Base-by-base conservation (phyloP, 2,329 filamentous ascomycete genomes). In the Ophiognomonia clavigignenti-juglandacearum region DNA sequence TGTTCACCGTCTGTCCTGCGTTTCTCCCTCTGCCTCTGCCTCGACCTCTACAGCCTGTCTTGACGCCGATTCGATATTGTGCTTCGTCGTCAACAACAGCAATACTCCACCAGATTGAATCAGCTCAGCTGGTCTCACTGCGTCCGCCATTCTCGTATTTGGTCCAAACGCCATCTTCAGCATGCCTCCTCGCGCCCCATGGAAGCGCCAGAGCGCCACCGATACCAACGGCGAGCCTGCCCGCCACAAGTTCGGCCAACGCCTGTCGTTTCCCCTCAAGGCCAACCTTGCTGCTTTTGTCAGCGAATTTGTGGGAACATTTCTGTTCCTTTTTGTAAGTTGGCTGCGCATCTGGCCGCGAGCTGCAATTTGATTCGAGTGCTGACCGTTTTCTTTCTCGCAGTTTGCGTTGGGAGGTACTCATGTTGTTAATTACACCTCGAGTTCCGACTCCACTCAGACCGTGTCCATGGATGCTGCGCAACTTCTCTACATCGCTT, bases 291-390 rank as follows among this genome's bases (percentile, higher is more conserved):
- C 72, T 36, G 66, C 72, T n/a, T 58, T 69, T 27, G 51, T 74
- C 19, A 72, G 70, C 47, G 74, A 77, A 60, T 74, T 78, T 39
- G 68, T 71, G 53, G 74, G 74, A 45, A 77, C 74, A 2, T 76
- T 77, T 52, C 65, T 77, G 59, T 78, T 77, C 58, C 64, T 78
- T 0, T 68, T 76, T 31, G 50, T 52, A 24, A 27, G 50, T 4
- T 10, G 14, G 19, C 10, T 20, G 16, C 24, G n/a, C 32, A 4
- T 23, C 9, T 7, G 13, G 6, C n/a, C n/a, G n/a, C n/a, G n/a
- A n/a, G n/a, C n/a, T n/a, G n/a, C n/a, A n/a, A n/a, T n/a, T n/a
- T n/a, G n/a, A n/a, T n/a, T n/a, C n/a, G n/a, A n/a, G 10, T 19
- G 2, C 42, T 48, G 13, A 45, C n/a, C n/a, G 4, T 14, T 36